Evolutionary conservation across 2,329 filamentous ascomycete genomes (phyloP).

Genomic region (Arthrobotrys entomopaga): DNA sequence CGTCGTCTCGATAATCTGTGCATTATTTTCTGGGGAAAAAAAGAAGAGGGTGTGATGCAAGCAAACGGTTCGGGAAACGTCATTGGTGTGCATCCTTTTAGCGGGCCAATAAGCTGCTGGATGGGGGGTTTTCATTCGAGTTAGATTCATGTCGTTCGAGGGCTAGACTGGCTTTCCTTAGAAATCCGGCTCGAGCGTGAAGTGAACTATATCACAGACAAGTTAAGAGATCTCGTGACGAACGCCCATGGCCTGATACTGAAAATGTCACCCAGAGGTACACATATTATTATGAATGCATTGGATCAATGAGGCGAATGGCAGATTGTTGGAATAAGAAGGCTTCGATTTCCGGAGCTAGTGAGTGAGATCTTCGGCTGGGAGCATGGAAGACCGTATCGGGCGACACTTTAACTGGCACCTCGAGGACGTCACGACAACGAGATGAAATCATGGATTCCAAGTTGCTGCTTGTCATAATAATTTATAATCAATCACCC

Average conservation of each 20-base stretch:
- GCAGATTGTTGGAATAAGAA: slow-evolving; percentile 4
- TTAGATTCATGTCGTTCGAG: slow-evolving; percentile 12
- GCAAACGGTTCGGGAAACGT: slow-evolving; percentile 49
- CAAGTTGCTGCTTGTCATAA: too few relatives aligned
- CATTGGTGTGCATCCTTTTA: slow-evolving; percentile 30
- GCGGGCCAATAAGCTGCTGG: slow-evolving; percentile 33
- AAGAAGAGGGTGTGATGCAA: slow-evolving; percentile 52
- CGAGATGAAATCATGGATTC: too few relatives aligned
- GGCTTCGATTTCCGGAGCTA: slow-evolving; percentile 21
- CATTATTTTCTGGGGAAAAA: slow-evolving; percentile 11
- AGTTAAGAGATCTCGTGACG: slow-evolving; percentile 22
- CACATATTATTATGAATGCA: too few relatives aligned
- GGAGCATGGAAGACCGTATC: slow-evolving; percentile 20
- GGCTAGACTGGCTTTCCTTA: slow-evolving; percentile 34
- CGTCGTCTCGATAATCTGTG: slow-evolving; percentile 15
- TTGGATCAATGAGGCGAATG: too few relatives aligned
- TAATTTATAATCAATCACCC: too few relatives aligned
- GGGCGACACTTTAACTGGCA: neutral
- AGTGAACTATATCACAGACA: slow-evolving; percentile 6
- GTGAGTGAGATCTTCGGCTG: slow-evolving; percentile 28
- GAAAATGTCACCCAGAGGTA: too few relatives aligned
- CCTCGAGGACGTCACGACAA: too few relatives aligned
- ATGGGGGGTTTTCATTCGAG: slow-evolving; percentile 9
- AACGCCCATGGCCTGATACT: neutral
- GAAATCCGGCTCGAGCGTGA: slow-evolving; percentile 29